These are phyloP conservation scores for Pseudogymnoascus sp. DNA, from an alignment of 2,329 filamentous ascomycete genomes.

Conservation along the genomic window DNA sequence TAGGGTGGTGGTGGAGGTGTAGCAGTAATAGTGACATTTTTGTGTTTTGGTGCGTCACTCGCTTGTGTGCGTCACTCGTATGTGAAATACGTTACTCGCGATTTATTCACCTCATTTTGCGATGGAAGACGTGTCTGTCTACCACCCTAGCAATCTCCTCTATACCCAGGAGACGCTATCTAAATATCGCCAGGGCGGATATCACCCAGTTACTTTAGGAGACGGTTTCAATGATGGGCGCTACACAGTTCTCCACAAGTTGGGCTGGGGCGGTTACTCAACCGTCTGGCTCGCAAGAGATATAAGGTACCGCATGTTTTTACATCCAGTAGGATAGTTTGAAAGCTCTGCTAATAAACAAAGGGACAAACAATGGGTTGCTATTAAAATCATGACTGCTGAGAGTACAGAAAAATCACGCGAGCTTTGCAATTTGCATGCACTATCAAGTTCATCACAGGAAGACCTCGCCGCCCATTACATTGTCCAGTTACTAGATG, in stretches of 20 bases:
- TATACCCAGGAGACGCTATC: conserved; percentile 19
- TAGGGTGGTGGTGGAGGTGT: too few species aligned
- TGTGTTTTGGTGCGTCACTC: too few species aligned
- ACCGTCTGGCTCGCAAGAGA: conserved; percentile 38
- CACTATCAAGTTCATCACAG: neutral
- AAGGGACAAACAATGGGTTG: conserved; percentile 7
- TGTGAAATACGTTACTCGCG: too few species aligned
- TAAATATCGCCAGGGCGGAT: conserved; percentile 31
- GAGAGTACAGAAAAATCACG: neutral
- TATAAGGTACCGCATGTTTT: conserved; percentile 7
- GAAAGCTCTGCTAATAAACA: neutral
- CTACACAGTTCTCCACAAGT: conserved; percentile 37
- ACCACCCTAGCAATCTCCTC: conserved; percentile 20
- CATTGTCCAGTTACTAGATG: conserved; percentile 25
- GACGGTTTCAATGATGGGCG: conserved; percentile 33
- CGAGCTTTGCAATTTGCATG: neutral
- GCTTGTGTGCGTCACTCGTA: too few species aligned
- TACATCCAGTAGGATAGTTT: neutral
- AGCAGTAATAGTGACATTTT: too few species aligned
- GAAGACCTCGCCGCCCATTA: conserved; percentile 17
- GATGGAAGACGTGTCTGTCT: conserved; percentile 19
- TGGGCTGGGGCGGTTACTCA: conserved; percentile 36
- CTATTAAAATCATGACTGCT: conserved; percentile 10
- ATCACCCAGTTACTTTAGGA: conserved; percentile 34
- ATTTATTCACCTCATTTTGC: neutral